phyloP scores from a whole-genome alignment of 2,329 filamentous ascomycete genomes.

The Fusarium subglutinans region DNA sequence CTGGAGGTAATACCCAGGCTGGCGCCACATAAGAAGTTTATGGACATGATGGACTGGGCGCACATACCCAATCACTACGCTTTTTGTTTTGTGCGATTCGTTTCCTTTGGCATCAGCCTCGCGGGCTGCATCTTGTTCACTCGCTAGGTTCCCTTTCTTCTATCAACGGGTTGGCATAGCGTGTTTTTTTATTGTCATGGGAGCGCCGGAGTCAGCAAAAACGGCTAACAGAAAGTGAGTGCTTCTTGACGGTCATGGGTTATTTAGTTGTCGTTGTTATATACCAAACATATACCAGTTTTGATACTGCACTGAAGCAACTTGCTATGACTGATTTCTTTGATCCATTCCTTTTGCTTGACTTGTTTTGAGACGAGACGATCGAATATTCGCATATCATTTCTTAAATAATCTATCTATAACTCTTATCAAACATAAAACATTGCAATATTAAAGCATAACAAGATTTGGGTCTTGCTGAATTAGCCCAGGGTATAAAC shows the following conservation, averaged over 20 bases:
- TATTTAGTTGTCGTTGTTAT: background rate
- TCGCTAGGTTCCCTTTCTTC: slow-evolving; percentile 26
- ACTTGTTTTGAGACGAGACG: background rate
- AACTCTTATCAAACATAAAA: slow-evolving; percentile 7
- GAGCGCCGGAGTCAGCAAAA: slow-evolving; percentile 30
- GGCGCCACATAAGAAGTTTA: slow-evolving; percentile 2
- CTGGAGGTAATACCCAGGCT: slow-evolving; percentile 14
- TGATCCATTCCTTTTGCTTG: background rate
- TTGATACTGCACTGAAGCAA: background rate
- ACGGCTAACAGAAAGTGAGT: slow-evolving; percentile 14
- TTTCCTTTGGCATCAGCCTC: slow-evolving; percentile 3
- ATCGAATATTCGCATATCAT: slow-evolving; percentile 38
- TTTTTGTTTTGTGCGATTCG: slow-evolving; percentile 5
- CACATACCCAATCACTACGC: slow-evolving; percentile 33
- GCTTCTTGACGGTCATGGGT: background rate
- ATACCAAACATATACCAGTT: background rate
- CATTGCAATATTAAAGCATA: background rate
- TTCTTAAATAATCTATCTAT: slow-evolving; percentile 31
- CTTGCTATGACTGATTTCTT: background rate
- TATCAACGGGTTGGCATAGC: slow-evolving; percentile 27
- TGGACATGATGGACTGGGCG: slow-evolving; percentile 15
- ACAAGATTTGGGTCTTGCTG: background rate
- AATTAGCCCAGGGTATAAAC: slow-evolving; percentile 40
- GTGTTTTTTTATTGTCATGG: slow-evolving; percentile 12
- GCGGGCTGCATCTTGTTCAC: slow-evolving; percentile 8